phyloP scores from a whole-genome alignment of 768 basidiomycete genomes.

The Exidia glandulosa region DNA sequence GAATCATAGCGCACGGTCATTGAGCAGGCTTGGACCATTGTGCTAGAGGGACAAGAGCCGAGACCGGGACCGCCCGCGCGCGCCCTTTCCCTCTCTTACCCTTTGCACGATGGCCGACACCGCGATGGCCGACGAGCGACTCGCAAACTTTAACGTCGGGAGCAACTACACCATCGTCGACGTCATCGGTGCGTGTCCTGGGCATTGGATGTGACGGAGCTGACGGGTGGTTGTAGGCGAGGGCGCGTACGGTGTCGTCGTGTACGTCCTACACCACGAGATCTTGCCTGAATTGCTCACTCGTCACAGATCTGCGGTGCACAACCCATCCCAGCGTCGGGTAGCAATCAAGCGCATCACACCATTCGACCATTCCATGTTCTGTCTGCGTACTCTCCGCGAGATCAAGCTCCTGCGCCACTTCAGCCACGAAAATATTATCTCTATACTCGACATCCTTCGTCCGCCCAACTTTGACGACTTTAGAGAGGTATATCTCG shows the following conservation, averaged over 20 bases:
- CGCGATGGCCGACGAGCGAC: conserved; percentile 17
- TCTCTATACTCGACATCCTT: conserved; percentile 24
- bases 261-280: too few species aligned
- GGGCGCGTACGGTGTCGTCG: conserved; percentile 87
- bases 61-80: too few species aligned
- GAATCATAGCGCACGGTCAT: too few species aligned
- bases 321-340: conserved; percentile 63
- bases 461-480: conserved; percentile 60
- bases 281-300: too few species aligned
- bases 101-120: too few species aligned
- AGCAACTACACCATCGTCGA: conserved; percentile 20
- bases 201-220: too few species aligned
- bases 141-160: conserved; percentile 39
- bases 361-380: conserved; percentile 92
- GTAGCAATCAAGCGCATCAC: conserved; percentile 96
- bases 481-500: conserved; percentile 78
- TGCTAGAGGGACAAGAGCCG: too few species aligned
- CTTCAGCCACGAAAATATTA: conserved; percentile 23
- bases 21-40: too few species aligned
- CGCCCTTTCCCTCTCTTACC: too few species aligned
- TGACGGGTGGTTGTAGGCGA: conserved; percentile 85
- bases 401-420: conserved; percentile 61
- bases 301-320: conserved; percentile 58
- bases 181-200: conserved; percentile 6
- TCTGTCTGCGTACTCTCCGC: conserved; percentile 69